Percentiles rank a stretch among this genome's conserved stretches.
Evolutionary conservation across 2,329 filamentous ascomycete species (phyloP).

Genomic region (Sordariomycetes sp.): DNA sequence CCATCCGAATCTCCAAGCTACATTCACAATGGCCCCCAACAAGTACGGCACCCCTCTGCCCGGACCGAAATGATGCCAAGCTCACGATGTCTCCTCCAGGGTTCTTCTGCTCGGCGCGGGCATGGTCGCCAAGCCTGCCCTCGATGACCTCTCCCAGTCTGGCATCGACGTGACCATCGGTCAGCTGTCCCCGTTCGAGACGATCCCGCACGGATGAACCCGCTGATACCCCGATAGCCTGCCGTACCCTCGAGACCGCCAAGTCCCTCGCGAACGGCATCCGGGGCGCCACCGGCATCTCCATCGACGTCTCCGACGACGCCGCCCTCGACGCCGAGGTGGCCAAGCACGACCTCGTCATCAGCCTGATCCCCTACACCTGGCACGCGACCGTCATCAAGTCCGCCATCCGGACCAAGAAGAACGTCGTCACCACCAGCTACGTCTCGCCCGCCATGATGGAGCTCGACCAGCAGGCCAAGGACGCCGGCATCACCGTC

Average conservation of each 20-base stretch:
- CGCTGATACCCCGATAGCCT: slow-evolving; percentile 40
- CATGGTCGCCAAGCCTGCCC: slow-evolving; percentile 53
- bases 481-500: slow-evolving; percentile 88
- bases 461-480: slow-evolving; percentile 72
- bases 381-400: slow-evolving; percentile 86
- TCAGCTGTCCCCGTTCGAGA: slow-evolving; percentile 21
- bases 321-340: slow-evolving; percentile 71
- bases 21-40: neutral
- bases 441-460: slow-evolving; percentile 90
- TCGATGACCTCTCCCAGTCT: slow-evolving; percentile 51
- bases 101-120: slow-evolving; percentile 27
- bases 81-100: neutral
- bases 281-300: slow-evolving; percentile 63
- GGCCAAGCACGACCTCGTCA: slow-evolving; percentile 67
- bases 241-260: slow-evolving; percentile 68
- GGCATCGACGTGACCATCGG: slow-evolving; percentile 56
- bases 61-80: neutral
- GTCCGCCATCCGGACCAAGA: slow-evolving; percentile 85
- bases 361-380: slow-evolving; percentile 83
- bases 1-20: neutral
- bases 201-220: neutral
- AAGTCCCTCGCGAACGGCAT: slow-evolving; percentile 65
- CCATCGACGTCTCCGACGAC: slow-evolving; percentile 72
- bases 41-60: neutral
- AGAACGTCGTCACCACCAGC: slow-evolving; percentile 89